These are phyloP conservation scores for Podospora anserina DNA, from an alignment of 495 filamentous ascomycete species.

Conservation along the genomic window DNA sequence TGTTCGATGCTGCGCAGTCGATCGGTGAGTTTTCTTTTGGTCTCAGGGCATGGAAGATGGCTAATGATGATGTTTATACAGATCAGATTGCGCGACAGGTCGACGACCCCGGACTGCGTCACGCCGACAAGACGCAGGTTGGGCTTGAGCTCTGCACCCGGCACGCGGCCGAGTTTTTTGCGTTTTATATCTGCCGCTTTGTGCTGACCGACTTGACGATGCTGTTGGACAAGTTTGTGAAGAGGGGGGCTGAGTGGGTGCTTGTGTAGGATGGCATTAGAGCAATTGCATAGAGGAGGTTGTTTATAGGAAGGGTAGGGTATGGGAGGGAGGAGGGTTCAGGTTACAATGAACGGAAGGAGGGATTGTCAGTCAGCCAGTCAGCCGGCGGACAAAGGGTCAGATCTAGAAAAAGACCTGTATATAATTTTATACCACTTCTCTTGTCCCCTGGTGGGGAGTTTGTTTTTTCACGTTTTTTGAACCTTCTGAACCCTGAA, in stretches of 20 bases:
- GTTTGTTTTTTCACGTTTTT: slow-evolving; percentile 6
- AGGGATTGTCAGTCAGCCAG: background rate
- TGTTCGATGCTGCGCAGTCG: slow-evolving; percentile 93
- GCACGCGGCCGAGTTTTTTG: slow-evolving; percentile 97
- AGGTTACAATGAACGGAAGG: background rate
- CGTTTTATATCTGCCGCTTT: slow-evolving; percentile 93
- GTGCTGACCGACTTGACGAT: slow-evolving; percentile 78
- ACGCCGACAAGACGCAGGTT: slow-evolving; percentile 77
- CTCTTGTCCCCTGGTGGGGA: background rate
- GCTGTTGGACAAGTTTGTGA: slow-evolving; percentile 95
- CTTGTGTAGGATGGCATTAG: slow-evolving; percentile 36
- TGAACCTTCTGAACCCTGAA: background rate
- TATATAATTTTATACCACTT: slow-evolving; percentile 8
- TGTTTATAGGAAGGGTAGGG: background rate
- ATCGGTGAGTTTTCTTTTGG: slow-evolving; percentile 63
- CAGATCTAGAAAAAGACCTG: background rate
- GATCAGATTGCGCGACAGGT: slow-evolving; percentile 96
- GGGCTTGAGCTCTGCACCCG: slow-evolving; percentile 89
- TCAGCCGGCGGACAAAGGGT: background rate
- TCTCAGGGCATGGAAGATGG: background rate
- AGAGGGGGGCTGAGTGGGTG: slow-evolving; percentile 94
- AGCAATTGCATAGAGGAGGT: background rate
- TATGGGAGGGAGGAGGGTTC: background rate
- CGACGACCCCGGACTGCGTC: slow-evolving; percentile 85
- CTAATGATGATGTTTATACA: slow-evolving; percentile 36